A percentile compares a stretch with the other conserved stretches of the same genome.
Evolutionary conservation across 306 rosid species (phyloP).

Genomic region (Glycine tomentella): DNA sequence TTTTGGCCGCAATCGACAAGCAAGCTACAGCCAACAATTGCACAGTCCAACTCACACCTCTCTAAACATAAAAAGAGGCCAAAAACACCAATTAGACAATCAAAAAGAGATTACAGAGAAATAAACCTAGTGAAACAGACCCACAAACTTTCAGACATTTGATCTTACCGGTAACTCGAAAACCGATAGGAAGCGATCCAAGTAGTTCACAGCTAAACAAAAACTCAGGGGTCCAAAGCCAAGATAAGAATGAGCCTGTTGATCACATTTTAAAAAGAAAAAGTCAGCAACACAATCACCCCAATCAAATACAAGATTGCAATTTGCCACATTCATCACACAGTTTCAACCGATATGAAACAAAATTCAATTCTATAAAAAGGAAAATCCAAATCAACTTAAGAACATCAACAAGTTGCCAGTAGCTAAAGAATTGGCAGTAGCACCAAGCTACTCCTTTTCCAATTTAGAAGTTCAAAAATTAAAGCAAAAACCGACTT

Average conservation of each 20-base stretch:
- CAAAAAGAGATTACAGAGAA: conserved; percentile 37
- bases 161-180: conserved; percentile 75
- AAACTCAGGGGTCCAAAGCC: conserved; percentile 76
- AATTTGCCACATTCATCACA: conserved; percentile 8
- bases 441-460: conserved; percentile 8
- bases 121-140: conserved; percentile 28
- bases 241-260: conserved; percentile 76
- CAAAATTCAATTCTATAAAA: conserved; percentile 10
- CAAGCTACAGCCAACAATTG: conserved; percentile 91
- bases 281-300: conserved; percentile 46
- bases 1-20: conserved; percentile 78
- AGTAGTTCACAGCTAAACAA: conserved; percentile 84
- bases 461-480: conserved; percentile 18
- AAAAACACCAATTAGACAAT: conserved; percentile 36
- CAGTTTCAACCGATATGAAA: conserved; percentile 11
- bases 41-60: conserved; percentile 71
- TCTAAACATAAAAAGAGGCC: conserved; percentile 51
- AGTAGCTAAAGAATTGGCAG: background rate
- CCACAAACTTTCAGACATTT: conserved; percentile 18
- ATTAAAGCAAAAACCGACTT: conserved; percentile 36
- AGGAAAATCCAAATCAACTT: conserved; percentile 37
- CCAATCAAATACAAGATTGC: conserved; percentile 38
- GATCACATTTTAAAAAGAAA: conserved; percentile 48
- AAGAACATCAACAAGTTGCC: conserved; percentile 31
- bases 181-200: conserved; percentile 89